phyloP scores from a whole-genome alignment of 75 land plant genomes.

The Ceratopteris richardii region DNA sequence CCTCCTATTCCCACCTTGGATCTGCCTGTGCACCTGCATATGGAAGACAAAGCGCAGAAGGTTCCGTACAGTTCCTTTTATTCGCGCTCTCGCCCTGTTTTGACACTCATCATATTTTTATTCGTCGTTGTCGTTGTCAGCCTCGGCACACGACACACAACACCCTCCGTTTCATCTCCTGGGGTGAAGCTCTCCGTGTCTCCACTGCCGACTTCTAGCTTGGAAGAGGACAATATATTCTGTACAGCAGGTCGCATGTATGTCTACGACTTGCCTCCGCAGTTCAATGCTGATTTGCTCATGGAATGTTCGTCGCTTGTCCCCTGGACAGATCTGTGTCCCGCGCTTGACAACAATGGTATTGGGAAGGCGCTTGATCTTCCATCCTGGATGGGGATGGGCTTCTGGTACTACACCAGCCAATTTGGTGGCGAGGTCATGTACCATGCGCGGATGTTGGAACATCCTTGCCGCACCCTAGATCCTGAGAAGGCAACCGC shows the following conservation, averaged over 20 bases:
- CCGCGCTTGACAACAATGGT: slow-evolving; percentile 50
- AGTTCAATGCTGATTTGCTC: slow-evolving; percentile 50
- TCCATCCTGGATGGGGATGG: not conserved
- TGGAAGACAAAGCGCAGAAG: no score
- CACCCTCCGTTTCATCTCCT: no score
- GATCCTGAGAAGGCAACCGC: slow-evolving; percentile 30
- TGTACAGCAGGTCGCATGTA: slow-evolving; percentile 23
- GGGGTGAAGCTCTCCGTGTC: no score
- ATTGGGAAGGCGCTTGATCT: slow-evolving; percentile 37
- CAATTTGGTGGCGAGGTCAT: slow-evolving; percentile 56
- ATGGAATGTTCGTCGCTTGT: slow-evolving; percentile 34
- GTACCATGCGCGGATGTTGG: slow-evolving; percentile 48
- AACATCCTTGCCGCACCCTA: slow-evolving; percentile 54
- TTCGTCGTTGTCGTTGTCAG: no score
- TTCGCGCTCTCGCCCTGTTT: no score
- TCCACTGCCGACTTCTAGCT: no score
- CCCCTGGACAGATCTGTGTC: slow-evolving; percentile 58
- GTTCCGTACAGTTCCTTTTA: no score
- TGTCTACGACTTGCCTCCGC: slow-evolving; percentile 45
- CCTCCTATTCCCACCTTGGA: no score
- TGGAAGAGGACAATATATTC: not conserved
- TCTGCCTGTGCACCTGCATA: no score
- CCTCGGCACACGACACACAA: not conserved
- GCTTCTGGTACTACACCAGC: slow-evolving; percentile 46
- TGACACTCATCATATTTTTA: no score